phyloP scores from a whole-genome alignment of 805 yeast species.

The Metschnikowia lochheadii region DNA sequence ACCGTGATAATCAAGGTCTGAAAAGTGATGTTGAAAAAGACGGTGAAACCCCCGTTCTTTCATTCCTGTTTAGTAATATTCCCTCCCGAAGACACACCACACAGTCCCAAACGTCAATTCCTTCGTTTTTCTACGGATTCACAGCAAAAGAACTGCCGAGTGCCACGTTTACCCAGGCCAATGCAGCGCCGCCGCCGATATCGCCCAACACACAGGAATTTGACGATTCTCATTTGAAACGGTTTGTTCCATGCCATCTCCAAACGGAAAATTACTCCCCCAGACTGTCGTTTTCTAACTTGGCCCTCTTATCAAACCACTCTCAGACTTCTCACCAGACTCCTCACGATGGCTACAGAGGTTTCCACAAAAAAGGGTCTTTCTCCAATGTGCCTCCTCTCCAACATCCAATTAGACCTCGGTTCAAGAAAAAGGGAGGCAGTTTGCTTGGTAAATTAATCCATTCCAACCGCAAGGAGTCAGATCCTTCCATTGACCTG shows the following conservation, averaged over 20 bases:
- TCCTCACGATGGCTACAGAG: constrained; percentile 28
- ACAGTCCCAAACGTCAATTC: constrained; percentile 6
- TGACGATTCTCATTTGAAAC: neutral
- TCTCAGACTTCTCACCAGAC: constrained; percentile 2
- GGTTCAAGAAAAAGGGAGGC: constrained; percentile 35
- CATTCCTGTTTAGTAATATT: constrained; percentile 7
- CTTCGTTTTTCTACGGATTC: constrained; percentile 1
- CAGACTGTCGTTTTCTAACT: constrained; percentile 13
- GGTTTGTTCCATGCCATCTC: constrained; percentile 2
- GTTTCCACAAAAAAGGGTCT: constrained; percentile 35
- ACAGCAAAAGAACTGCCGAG: constrained; percentile 2
- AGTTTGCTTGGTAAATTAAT: constrained; percentile 39
- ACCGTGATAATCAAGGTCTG: neutral
- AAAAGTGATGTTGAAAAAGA: neutral
- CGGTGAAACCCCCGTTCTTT: constrained; percentile 3
- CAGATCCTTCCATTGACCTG: constrained; percentile 16
- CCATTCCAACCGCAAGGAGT: constrained; percentile 31
- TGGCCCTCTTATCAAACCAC: constrained; percentile 3
- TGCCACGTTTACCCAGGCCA: neutral
- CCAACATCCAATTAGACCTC: constrained; percentile 47
- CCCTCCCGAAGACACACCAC: constrained; percentile 3
- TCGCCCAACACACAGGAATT: constrained; percentile 9
- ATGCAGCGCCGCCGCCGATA: neutral
- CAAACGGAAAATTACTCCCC: constrained; percentile 14
- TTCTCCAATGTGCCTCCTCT: constrained; percentile 42